Conservation (phyloP, 202 grass and related monocot species). For the Eragrostis tef region DNA sequence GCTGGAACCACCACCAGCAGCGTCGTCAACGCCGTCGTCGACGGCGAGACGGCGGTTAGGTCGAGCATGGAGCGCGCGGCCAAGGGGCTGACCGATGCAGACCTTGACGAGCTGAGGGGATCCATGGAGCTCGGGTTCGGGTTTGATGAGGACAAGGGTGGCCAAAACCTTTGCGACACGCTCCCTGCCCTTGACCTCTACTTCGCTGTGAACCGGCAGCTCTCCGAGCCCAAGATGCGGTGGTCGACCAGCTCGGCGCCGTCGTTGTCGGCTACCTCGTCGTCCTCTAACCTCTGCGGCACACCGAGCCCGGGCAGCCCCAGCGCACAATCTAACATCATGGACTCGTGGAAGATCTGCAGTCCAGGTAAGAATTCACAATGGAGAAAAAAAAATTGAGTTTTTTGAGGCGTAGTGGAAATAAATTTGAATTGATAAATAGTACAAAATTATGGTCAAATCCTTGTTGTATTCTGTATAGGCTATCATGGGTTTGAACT, state of each 20-base stretch:
- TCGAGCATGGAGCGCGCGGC: not conserved
- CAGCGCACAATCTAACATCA: conserved; percentile 3
- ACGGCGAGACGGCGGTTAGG: not conserved
- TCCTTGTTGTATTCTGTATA: not conserved
- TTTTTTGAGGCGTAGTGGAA: too few species aligned
- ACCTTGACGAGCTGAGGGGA: conserved; percentile 66
- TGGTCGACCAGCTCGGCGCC: conserved; percentile 43
- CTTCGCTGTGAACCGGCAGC: conserved; percentile 62
- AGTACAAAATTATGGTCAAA: not conserved
- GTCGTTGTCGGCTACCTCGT: conserved; percentile 44
- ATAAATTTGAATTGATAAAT: not conserved
- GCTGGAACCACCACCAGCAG: too few species aligned
- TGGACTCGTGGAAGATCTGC: conserved; percentile 64
- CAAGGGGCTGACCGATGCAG: conserved; percentile 59
- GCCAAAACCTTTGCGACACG: conserved; percentile 65
- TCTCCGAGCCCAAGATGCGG: conserved; percentile 56
- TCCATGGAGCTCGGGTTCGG: conserved; percentile 76
- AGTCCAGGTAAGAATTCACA: conserved; percentile 43
- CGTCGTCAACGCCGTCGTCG: not conserved
- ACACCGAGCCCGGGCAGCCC: conserved; percentile 52
- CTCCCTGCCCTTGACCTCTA: conserved; percentile 69
- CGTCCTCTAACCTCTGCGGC: conserved; percentile 47
- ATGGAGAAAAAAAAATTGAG: too few species aligned
- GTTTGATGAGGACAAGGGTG: conserved; percentile 60
- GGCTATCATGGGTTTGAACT: not conserved